Conservation (phyloP, 192 early-diverging fungal genomes). For the Gaertneriomyces sp. region DNA sequence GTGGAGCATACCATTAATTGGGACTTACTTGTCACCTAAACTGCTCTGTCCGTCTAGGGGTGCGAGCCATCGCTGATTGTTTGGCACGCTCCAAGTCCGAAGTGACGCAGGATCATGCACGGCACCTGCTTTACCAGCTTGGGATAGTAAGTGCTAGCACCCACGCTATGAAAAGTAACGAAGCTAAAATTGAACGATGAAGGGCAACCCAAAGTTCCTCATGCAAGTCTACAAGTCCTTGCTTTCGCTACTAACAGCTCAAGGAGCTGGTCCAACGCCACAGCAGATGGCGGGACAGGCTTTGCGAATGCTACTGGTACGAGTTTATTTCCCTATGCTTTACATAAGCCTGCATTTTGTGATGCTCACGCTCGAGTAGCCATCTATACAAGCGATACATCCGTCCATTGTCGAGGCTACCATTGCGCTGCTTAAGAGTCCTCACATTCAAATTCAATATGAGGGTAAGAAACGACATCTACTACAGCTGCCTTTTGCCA, state of each 20-base stretch:
- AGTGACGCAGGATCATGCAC: slow-evolving; percentile 55
- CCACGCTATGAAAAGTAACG: too few relatives aligned
- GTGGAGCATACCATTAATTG: not conserved
- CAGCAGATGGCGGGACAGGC: slow-evolving; percentile 65
- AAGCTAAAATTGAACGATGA: not conserved
- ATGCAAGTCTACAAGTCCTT: slow-evolving; percentile 63
- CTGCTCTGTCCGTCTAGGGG: slow-evolving; percentile 27
- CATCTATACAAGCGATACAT: slow-evolving; percentile 51
- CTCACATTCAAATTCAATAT: slow-evolving; percentile 62
- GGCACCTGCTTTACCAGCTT: slow-evolving; percentile 52
- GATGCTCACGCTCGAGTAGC: slow-evolving; percentile 24
- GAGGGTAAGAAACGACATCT: slow-evolving; percentile 42
- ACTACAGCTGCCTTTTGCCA: not conserved
- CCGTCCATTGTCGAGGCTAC: slow-evolving; percentile 54
- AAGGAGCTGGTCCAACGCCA: slow-evolving; percentile 42
- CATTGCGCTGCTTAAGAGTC: slow-evolving; percentile 45
- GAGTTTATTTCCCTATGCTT: not conserved
- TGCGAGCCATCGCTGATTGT: slow-evolving; percentile 56
- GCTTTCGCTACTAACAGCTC: slow-evolving; percentile 50
- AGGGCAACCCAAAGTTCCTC: slow-evolving; percentile 64
- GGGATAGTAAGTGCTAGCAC: slow-evolving; percentile 37
- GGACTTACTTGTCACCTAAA: not conserved
- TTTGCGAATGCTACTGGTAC: slow-evolving; percentile 50
- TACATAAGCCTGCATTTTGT: not conserved
- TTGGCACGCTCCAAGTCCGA: slow-evolving; percentile 53